These are phyloP conservation scores for Auriscalpium vulgare DNA, from an alignment of 768 basidiomycete genomes.

Conservation along the genomic window DNA sequence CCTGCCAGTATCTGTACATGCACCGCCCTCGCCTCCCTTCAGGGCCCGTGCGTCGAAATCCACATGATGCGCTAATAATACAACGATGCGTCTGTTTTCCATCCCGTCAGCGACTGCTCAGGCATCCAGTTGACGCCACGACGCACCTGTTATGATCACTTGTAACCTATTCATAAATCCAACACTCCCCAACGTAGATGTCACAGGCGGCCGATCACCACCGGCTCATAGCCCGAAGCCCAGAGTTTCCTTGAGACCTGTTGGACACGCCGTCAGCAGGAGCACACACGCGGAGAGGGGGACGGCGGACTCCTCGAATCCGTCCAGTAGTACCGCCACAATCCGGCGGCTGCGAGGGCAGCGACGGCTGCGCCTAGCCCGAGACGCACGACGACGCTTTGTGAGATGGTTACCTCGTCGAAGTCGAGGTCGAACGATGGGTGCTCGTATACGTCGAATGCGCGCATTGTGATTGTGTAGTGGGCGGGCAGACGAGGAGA, in stretches of 20 bases:
- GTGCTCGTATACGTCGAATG: slow-evolving; percentile 15
- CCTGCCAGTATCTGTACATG: too few relatives aligned
- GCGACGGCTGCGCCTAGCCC: slow-evolving; percentile 7
- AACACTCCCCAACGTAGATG: too few relatives aligned
- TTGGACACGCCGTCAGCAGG: neutral
- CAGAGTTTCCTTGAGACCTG: neutral
- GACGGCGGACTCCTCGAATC: slow-evolving; percentile 4
- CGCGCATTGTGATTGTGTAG: slow-evolving; percentile 7
- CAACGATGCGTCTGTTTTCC: neutral
- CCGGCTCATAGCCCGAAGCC: neutral
- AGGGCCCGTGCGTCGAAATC: too few relatives aligned
- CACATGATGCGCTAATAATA: neutral
- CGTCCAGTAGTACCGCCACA: slow-evolving; percentile 13
- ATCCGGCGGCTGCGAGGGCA: slow-evolving; percentile 6
- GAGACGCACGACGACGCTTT: slow-evolving; percentile 6
- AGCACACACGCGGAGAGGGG: neutral
- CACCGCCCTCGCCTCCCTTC: too few relatives aligned
- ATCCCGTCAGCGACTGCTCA: too few relatives aligned
- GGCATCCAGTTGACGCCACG: too few relatives aligned
- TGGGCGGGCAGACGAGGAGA: neutral
- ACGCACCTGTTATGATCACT: too few relatives aligned
- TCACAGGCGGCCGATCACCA: neutral
- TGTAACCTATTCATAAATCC: too few relatives aligned
- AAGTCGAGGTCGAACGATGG: slow-evolving; percentile 11
- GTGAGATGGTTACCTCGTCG: slow-evolving; percentile 2